Conservation (phyloP, 495 filamentous ascomycete genomes). For the Podospora fimiseda region DNA sequence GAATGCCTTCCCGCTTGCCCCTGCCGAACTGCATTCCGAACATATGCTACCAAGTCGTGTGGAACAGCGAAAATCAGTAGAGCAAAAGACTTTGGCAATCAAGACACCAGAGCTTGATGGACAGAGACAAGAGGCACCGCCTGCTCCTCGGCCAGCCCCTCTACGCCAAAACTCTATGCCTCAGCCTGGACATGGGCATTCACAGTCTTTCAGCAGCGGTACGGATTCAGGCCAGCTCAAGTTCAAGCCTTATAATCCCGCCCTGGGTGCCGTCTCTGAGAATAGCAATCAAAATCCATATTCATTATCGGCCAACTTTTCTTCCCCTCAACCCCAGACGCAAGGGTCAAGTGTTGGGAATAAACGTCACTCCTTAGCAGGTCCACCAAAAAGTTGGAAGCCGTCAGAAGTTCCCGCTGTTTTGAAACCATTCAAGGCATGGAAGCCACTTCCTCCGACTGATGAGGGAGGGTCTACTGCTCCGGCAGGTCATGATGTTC, state of each 20-base stretch:
- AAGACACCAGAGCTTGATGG: not conserved
- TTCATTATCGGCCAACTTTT: slow-evolving; percentile 14
- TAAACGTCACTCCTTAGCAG: slow-evolving; percentile 14
- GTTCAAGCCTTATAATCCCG: slow-evolving; percentile 32
- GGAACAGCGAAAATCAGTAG: not conserved
- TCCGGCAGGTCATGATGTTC: slow-evolving; percentile 7
- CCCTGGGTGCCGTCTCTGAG: slow-evolving; percentile 7
- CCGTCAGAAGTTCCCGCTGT: slow-evolving; percentile 11
- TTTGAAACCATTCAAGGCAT: slow-evolving; percentile 9
- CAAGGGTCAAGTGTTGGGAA: not conserved
- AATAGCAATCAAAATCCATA: slow-evolving; percentile 7
- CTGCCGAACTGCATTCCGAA: slow-evolving; percentile 24
- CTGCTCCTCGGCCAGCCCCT: slow-evolving; percentile 10
- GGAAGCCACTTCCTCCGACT: slow-evolving; percentile 8
- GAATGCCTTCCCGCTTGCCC: slow-evolving; percentile 28
- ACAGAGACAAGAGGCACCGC: slow-evolving; percentile 7
- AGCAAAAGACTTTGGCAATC: slow-evolving; percentile 9
- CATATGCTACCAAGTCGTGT: not conserved
- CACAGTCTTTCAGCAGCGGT: not conserved
- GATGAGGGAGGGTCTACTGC: not conserved
- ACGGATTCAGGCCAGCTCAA: slow-evolving; percentile 3
- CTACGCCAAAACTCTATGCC: slow-evolving; percentile 12
- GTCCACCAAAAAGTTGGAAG: not conserved
- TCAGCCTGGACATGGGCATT: not conserved
- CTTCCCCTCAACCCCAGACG: slow-evolving; percentile 1